A percentile compares a stretch with the other conserved stretches of the same genome.
Evolutionary conservation across 78 protist species (phyloP).

Genomic region (Dictyostelium discoideum): dicty_2.7 NC_007088.5:1990001-1990500

Average conservation of each 20-base stretch:
- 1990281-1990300: slow-evolving; percentile 42
- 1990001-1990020: slow-evolving; percentile 37
- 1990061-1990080: slow-evolving; percentile 55
- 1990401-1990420: slow-evolving; percentile 37
- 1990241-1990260: slow-evolving; percentile 40
- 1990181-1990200: slow-evolving; percentile 28
- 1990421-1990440: slow-evolving; percentile 59
- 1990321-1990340: slow-evolving; percentile 46
- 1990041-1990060: background rate
- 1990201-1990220: slow-evolving; percentile 29
- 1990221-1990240: slow-evolving; percentile 46
- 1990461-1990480: slow-evolving; percentile 41
- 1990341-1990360: slow-evolving; percentile 57
- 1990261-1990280: slow-evolving; percentile 36
- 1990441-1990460: slow-evolving; percentile 10
- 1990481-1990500: slow-evolving; percentile 18
- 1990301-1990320: slow-evolving; percentile 48
- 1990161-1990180: slow-evolving; percentile 29
- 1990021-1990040: background rate
- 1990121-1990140: slow-evolving; percentile 25
- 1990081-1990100: slow-evolving; percentile 62
- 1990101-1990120: slow-evolving; percentile 49
- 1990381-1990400: slow-evolving; percentile 49
- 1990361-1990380: background rate
- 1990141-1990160: slow-evolving; percentile 59